These are phyloP conservation scores for Globisporangium paroecandrum DNA, from an alignment of 352 stramenopile species.

Conservation along the genomic window DNA sequence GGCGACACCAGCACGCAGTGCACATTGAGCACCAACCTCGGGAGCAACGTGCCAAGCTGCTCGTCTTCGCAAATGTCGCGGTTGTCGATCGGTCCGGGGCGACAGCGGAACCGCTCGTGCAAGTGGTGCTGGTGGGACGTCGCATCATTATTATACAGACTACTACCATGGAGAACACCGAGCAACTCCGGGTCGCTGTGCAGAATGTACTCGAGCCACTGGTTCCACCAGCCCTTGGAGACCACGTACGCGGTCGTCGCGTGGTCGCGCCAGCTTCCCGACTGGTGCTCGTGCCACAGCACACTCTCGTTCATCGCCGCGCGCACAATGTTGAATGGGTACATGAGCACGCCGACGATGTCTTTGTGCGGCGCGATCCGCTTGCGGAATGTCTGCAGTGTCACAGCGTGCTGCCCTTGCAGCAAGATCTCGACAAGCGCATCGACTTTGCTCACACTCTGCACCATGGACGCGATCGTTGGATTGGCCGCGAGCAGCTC, in stretches of 20 bases:
- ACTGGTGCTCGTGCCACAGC: conserved; percentile 34
- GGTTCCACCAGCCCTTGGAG: conserved; percentile 49
- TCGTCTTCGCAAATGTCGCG: conserved; percentile 35
- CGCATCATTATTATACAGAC: background rate
- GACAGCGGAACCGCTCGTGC: conserved; percentile 22
- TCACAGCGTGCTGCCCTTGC: conserved; percentile 18
- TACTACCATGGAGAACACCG: background rate
- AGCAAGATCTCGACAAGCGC: conserved; percentile 23
- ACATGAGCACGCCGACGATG: conserved; percentile 44
- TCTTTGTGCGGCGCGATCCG: conserved; percentile 26
- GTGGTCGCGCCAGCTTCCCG: conserved; percentile 38
- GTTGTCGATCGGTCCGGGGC: conserved; percentile 47
- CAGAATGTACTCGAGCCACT: conserved; percentile 43
- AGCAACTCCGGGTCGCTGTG: conserved; percentile 13
- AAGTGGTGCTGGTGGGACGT: conserved; percentile 8
- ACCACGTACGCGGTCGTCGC: conserved; percentile 41
- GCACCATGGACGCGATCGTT: conserved; percentile 18
- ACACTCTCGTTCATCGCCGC: conserved; percentile 39
- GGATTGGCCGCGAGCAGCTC: conserved; percentile 19
- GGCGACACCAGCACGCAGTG: conserved; percentile 50
- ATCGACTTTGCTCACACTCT: conserved; percentile 18
- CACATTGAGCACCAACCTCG: conserved; percentile 23
- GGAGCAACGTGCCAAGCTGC: conserved; percentile 35
- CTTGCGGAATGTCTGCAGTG: conserved; percentile 26
- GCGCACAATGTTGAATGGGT: conserved; percentile 54